Conservation (phyloP, 768 basidiomycete genomes). For the Brasilioporus rufonigricans region DNA sequence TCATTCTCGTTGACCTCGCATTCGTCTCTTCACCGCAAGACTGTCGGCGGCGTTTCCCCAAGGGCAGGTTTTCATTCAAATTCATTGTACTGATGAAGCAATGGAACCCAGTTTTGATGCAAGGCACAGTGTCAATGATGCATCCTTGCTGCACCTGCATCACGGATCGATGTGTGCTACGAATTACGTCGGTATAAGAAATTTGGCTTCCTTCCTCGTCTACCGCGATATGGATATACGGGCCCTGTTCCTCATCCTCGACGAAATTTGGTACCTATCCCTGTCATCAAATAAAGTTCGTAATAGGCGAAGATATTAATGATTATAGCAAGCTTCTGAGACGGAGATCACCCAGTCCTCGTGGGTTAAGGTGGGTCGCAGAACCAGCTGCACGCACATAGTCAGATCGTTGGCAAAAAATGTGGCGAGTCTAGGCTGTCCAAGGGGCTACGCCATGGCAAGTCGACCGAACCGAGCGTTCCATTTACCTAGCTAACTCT, state of each 20-base stretch:
- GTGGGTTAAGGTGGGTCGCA: conserved; percentile 31
- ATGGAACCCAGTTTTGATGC: conserved; percentile 20
- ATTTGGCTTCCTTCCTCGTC: conserved; percentile 7
- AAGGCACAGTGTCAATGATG: conserved; percentile 12
- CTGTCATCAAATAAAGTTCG: conserved; percentile 8
- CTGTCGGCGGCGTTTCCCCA: conserved; percentile 9
- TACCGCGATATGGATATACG: conserved; percentile 20
- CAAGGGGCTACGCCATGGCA: background rate
- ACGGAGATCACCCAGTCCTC: conserved; percentile 28
- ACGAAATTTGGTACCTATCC: conserved; percentile 7
- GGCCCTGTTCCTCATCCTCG: conserved; percentile 3
- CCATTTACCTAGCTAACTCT: background rate
- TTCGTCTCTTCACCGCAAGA: conserved; percentile 7
- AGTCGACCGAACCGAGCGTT: background rate
- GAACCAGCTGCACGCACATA: conserved; percentile 13
- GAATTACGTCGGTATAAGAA: conserved; percentile 1
- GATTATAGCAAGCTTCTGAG: conserved; percentile 9
- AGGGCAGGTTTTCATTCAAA: conserved; percentile 22
- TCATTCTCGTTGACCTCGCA: conserved; percentile 9
- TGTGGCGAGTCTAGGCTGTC: background rate
- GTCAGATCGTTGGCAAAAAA: background rate
- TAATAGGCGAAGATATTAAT: conserved; percentile 10
- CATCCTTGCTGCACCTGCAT: conserved; percentile 9
- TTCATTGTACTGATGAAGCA: conserved; percentile 23
- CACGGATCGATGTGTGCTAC: conserved; percentile 13